Base-by-base conservation (phyloP, 805 yeast genomes). In the Wickerhamiella dianesei region DNA sequence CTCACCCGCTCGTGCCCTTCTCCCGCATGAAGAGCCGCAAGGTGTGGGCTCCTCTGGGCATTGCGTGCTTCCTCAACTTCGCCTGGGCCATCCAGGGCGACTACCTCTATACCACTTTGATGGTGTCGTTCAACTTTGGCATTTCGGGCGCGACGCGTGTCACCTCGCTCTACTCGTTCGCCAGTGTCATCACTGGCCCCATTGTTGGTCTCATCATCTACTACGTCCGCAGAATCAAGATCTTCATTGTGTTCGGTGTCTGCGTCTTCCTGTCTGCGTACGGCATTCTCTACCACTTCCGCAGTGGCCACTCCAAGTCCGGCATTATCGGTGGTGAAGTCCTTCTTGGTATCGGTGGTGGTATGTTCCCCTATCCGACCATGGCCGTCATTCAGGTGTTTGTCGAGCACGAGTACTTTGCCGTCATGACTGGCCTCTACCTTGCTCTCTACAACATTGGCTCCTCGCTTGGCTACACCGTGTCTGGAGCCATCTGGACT, bases 401-500 rank as follows among this genome's bases (percentile, higher is more conserved):
- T 48, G 71, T 76, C 35, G 71, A 67, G 52, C 87, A 79, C 62
- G 79, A 75, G 57, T 70, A 74, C 61, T 73, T 79, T 77, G 83
- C 82, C 9, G 71, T 75, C 42, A 70, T 75, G 32, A 71, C 78
- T 40, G 71, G 84, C 1, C 60, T 78, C 37, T 76, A 74, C 62
- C 66, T 76, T 53, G 69, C 85, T 2, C 59, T 73, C 19, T 79
- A 77, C 59, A 71, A 74, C 53, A 68, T 80, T 48, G 88, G 88
- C 5, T 61, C 75, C 12, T 82, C 83, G 3, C 54, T 80, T 44
- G 87, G 87, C 19, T 62, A 72, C 29, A 63, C 80, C 20, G 72
- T 81, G 20, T 71, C 83, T 18, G 86, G 85, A 53, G 84, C 85
- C 25, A 69, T 80, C 40, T 81, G 85, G 85, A 74, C 82, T 13